Conservation (phyloP, 176 grass and related monocot species). For the Oryza rufipogon region DNA sequence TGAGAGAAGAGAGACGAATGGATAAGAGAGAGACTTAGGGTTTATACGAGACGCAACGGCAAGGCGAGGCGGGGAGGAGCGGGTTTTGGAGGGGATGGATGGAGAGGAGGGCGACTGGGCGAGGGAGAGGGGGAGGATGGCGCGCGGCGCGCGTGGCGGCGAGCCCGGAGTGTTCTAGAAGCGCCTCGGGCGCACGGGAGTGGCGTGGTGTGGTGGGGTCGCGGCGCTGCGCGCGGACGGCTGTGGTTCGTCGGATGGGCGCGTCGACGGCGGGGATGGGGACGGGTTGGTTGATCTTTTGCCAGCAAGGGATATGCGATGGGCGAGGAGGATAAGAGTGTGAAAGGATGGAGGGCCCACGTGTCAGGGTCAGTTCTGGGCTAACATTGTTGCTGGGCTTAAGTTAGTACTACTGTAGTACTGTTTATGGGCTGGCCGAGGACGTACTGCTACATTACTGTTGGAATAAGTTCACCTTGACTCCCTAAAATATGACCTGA, state of each 20-base stretch:
- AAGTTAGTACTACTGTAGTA: no score
- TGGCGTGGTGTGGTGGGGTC: slow-evolving; percentile 15
- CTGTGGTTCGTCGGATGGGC: background rate
- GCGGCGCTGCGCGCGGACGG: no score
- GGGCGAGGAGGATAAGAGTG: no score
- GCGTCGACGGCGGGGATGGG: background rate
- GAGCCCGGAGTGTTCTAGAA: slow-evolving; percentile 49
- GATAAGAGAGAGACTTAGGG: slow-evolving; percentile 52
- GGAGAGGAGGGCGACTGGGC: slow-evolving; percentile 9
- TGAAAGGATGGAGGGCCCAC: no score
- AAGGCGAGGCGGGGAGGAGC: background rate
- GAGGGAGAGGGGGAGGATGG: no score
- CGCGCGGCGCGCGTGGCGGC: background rate
- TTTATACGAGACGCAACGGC: slow-evolving; percentile 43
- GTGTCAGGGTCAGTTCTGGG: no score
- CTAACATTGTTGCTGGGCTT: no score
- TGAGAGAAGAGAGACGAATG: slow-evolving; percentile 34
- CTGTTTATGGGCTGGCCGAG: no score
- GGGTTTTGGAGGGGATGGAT: slow-evolving; percentile 27
- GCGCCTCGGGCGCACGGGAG: slow-evolving; percentile 28
- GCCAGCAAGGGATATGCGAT: no score
- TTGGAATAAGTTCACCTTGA: no score
- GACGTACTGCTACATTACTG: no score
- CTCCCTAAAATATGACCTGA: no score
- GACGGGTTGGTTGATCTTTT: background rate